Conservation (phyloP, 768 basidiomycete species). For the Amyloporia xantha region DNA sequence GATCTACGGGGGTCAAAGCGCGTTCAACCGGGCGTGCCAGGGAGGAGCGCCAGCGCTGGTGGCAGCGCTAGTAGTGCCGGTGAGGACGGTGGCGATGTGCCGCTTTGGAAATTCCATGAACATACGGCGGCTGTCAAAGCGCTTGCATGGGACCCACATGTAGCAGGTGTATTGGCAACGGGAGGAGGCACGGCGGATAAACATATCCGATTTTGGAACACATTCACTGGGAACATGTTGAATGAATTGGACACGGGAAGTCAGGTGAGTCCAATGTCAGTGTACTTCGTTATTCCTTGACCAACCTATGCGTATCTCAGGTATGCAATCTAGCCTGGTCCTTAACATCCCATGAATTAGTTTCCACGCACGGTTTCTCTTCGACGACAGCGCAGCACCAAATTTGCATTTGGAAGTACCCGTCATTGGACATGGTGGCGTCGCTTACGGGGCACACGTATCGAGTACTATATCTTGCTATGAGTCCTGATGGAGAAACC, state of each 20-base stretch:
- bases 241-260: slow-evolving; percentile 91
- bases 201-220: slow-evolving; percentile 98
- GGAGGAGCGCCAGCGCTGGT: slow-evolving; percentile 11
- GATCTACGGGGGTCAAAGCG: slow-evolving; percentile 68
- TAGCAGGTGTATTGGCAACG: slow-evolving; percentile 83
- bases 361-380: slow-evolving; percentile 96
- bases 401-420: slow-evolving; percentile 94
- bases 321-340: slow-evolving; percentile 99
- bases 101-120: slow-evolving; percentile 93
- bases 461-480: slow-evolving; percentile 93
- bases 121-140: slow-evolving; percentile 98
- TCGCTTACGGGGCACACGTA: slow-evolving; percentile 92
- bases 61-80: slow-evolving; percentile 21
- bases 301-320: slow-evolving; percentile 31
- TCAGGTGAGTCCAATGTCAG: slow-evolving; percentile 51
- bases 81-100: slow-evolving; percentile 36
- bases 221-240: slow-evolving; percentile 75
- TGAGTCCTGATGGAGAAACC: slow-evolving; percentile 95
- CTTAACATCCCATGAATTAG: slow-evolving; percentile 90
- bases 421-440: slow-evolving; percentile 88
- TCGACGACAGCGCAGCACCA: slow-evolving; percentile 93
- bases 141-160: slow-evolving; percentile 96
- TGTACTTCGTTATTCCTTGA: not conserved
- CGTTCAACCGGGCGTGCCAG: slow-evolving; percentile 23
- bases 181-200: slow-evolving; percentile 99